Base-by-base conservation (phyloP, 352 stramenopile species). In the Globisporangium rhizosaccharum region DNA sequence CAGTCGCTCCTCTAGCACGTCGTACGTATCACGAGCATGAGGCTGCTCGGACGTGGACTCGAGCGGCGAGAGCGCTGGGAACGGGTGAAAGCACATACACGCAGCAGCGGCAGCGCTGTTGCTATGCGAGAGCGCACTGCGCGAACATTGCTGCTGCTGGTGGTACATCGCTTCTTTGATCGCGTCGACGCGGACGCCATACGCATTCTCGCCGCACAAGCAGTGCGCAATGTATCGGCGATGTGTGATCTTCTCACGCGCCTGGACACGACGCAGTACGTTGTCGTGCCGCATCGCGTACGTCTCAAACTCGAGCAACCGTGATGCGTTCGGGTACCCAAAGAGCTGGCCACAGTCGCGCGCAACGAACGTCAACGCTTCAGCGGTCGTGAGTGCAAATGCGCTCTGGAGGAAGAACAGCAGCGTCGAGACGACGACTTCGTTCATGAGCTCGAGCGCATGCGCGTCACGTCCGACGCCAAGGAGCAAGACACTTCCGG, bases 351-450 rank as follows among this genome's bases (percentile, higher is more conserved):
- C 44, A 11, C 59, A 59, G 45, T 51, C 45, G 18, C 51, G 51
- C 2, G 33, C 36, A 1, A 59, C 18, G 23, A 64, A 53, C 15
- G 45, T 49, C 39, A 50, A 62, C 55, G 17, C 65, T 30, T 55
- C 59, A 66, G 57, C 78, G 60, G 30, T 70, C 61, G 20, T 45
- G 20, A 57, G 67, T 57, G 48, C 79, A 77, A 74, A 65, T 3
- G 60, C 53, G 15, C 46, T 64, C 25, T 72, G 62, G 3, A 87
- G 44, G 51, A 89, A 85, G 62, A 82, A 82, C 36, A 87, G 52
- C 55, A 89, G 55, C 56, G 73, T 71, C 8, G 42, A 46, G 14
- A 54, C 55, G 30, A 79, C 41, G 14, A 77, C 56, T 18, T 71
- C 52, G 5, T 67, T 54, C 18, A 85, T 57, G 33, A 61, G 39